Evolutionary conservation across 2,329 filamentous ascomycete genomes (phyloP), one percentile per base, ranked within the genome.

Genomic region (Fusarium denticulatum): DNA sequence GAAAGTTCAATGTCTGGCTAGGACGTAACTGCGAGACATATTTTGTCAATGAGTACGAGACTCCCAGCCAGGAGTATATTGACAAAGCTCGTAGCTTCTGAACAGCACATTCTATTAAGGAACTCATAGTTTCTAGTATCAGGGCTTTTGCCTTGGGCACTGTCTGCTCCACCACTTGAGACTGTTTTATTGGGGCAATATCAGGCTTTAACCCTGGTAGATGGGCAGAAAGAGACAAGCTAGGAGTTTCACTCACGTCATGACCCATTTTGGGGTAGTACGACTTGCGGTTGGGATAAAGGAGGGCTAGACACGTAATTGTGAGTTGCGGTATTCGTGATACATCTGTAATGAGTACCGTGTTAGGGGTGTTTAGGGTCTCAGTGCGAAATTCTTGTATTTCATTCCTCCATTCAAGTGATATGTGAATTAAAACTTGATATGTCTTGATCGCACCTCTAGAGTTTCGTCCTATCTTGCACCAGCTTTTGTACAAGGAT

Each of bases 1-100:
- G 90, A 75, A 96, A 95, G 82, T 92, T 99, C 82, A 94, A 92
- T 16, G 88, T 90, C 60, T 99, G 95, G 94, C 87, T 99, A 62
- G 89, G 92, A 67, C 93, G 92, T 76, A 91, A 96, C 78, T 90
- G 92, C 20, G 87, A 90, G 64, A 89, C 89, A 30, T 97, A 96
- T 83, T 97, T 99, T 79, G 87, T 91, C 66, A 89, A 85, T 65
- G 89, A 92, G 77, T 96, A 96, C 79, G 93, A 94, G 83, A 91
- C 89, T 34, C 92, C 93, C 0, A 88, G 88, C 18, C 86, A 90
- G 72, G 91, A 93, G 62, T 95, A 95, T 78, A 86, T 92, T 62
- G 92, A 94, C 73, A 92, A 90, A 81, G 90, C 91, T 18, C 85
- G 83, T 74, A 85, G 80, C 68, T 84, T 82, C 66, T 87, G 82